Evolutionary conservation across 768 basidiomycete species (phyloP).

Genomic region (Suillus lakei): DNA sequence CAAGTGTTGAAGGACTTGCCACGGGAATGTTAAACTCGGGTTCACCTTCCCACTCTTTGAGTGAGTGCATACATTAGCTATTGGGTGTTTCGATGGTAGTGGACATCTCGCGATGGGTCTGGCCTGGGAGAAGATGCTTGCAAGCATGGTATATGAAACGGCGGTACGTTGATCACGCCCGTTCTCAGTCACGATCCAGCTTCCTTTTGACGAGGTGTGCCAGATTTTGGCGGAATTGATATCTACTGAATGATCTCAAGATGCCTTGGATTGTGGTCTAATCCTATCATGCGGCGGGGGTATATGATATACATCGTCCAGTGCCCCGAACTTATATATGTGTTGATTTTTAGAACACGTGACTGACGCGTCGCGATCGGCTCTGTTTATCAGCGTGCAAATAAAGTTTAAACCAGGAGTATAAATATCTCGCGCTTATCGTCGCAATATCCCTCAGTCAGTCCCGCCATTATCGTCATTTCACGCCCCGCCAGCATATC

Average conservation of each 20-base stretch:
- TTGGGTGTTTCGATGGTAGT: neutral
- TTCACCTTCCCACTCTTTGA: too few relatives aligned
- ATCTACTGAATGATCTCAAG: neutral
- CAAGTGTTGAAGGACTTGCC: conserved; percentile 46
- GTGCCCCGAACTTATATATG: too few relatives aligned
- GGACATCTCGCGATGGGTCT: neutral
- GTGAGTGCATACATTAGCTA: too few relatives aligned
- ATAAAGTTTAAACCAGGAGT: neutral
- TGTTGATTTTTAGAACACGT: neutral
- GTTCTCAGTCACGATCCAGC: neutral
- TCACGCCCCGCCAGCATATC: neutral
- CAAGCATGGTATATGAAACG: neutral
- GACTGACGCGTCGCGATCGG: neutral
- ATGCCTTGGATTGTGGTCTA: neutral
- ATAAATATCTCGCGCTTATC: neutral
- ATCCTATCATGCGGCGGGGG: neutral
- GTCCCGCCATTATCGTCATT: neutral
- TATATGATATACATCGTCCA: too few relatives aligned
- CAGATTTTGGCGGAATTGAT: neutral
- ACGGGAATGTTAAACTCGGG: conserved; percentile 26
- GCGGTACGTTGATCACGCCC: neutral
- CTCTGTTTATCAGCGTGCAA: neutral
- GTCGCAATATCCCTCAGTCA: neutral
- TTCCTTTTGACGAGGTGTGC: neutral
- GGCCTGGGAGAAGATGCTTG: neutral